Conservation (phyloP, 2,329 filamentous ascomycete genomes). For the Ophiostoma australiae region DNA sequence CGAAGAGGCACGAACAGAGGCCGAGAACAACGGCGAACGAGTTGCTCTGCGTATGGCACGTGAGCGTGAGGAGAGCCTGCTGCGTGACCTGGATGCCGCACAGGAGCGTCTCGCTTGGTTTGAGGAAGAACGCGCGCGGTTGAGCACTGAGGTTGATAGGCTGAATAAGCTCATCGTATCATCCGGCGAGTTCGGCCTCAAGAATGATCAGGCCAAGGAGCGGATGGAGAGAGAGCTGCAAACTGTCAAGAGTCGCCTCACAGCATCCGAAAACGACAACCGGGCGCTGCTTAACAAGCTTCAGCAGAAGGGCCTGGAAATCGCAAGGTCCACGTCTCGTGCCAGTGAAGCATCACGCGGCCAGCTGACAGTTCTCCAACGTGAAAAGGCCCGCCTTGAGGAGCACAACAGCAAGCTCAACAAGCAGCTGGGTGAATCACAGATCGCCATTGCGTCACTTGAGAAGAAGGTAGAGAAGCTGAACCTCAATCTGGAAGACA, state of each 20-base stretch:
- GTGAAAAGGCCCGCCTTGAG: constrained; percentile 76
- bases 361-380: constrained; percentile 69
- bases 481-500: constrained; percentile 78
- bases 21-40: constrained; percentile 74
- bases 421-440: constrained; percentile 79
- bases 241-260: constrained; percentile 81
- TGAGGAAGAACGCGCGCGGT: constrained; percentile 69
- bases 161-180: constrained; percentile 83
- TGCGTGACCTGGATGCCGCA: constrained; percentile 74
- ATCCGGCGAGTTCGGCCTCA: constrained; percentile 81
- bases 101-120: constrained; percentile 71
- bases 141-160: constrained; percentile 76
- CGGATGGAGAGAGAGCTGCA: constrained; percentile 85
- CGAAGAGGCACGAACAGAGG: constrained; percentile 79
- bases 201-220: constrained; percentile 91
- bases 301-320: constrained; percentile 94
- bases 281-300: constrained; percentile 92
- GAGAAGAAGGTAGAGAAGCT: constrained; percentile 96
- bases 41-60: constrained; percentile 71
- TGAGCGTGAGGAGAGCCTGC: constrained; percentile 72
- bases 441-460: constrained; percentile 73
- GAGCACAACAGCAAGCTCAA: constrained; percentile 76
- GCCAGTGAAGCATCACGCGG: constrained; percentile 78
- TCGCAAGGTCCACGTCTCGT: constrained; percentile 81
- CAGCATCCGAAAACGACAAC: constrained; percentile 95